Conservation (phyloP, 2,329 filamentous ascomycete genomes). For the Anthostomella pinea region DNA sequence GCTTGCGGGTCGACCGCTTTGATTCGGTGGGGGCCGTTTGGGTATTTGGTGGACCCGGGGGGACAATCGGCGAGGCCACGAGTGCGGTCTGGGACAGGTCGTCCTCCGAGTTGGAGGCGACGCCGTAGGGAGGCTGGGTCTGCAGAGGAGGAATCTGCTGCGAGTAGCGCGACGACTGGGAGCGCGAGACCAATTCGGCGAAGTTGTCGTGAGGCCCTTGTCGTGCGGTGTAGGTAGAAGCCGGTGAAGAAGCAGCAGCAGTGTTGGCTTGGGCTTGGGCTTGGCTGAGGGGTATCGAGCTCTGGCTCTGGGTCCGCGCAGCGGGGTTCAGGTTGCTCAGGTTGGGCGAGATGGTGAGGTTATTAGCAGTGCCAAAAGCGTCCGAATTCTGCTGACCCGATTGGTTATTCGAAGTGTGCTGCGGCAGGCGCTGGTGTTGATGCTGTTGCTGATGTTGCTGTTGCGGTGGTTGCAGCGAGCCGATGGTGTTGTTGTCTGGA, state of each 20-base stretch:
- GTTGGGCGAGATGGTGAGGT: slow-evolving; percentile 25
- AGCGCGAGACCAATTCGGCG: slow-evolving; percentile 46
- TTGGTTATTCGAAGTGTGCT: slow-evolving; percentile 29
- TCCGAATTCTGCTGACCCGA: slow-evolving; percentile 28
- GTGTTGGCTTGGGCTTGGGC: slow-evolving; percentile 37
- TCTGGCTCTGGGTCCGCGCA: slow-evolving; percentile 19
- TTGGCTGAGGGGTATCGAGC: slow-evolving; percentile 38
- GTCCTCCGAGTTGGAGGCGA: slow-evolving; percentile 41
- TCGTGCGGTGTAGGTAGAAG: slow-evolving; percentile 28
- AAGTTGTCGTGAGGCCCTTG: slow-evolving; percentile 42
- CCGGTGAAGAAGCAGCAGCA: slow-evolving; percentile 21
- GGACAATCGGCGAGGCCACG: slow-evolving; percentile 24
- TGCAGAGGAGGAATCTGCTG: slow-evolving; percentile 33
- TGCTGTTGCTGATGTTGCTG: slow-evolving; percentile 27
- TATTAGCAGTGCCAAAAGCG: slow-evolving; percentile 22
- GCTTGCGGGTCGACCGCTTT: slow-evolving; percentile 50
- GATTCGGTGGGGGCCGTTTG: slow-evolving; percentile 35
- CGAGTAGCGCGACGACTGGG: slow-evolving; percentile 51
- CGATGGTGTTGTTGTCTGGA: slow-evolving; percentile 1
- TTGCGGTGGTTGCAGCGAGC: slow-evolving; percentile 23
- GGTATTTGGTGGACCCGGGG: slow-evolving; percentile 21
- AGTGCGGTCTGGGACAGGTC: slow-evolving; percentile 36
- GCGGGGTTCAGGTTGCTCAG: slow-evolving; percentile 13
- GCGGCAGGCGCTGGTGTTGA: slow-evolving; percentile 25
- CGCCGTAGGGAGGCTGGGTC: slow-evolving; percentile 34